Percentiles rank a stretch among this genome's conserved stretches.
These are phyloP conservation scores for Blumeria graminis DNA, from an alignment of 2,329 filamentous ascomycete genomes.

Conservation along the genomic window DNA sequence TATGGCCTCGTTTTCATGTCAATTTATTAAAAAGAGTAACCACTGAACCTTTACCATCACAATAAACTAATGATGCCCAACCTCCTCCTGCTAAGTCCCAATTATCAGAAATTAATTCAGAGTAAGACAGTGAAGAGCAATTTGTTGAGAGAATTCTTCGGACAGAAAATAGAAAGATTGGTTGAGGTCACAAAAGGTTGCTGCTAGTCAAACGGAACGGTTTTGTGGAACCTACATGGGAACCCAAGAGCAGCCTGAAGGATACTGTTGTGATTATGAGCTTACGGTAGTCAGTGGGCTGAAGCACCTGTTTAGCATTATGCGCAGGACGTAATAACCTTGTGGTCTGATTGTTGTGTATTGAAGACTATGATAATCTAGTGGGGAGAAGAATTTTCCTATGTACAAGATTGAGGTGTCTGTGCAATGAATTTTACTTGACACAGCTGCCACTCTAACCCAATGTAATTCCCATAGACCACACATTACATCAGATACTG, in stretches of 20 bases:
- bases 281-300: too few relatives aligned
- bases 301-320: too few relatives aligned
- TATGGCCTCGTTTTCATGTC: neutral
- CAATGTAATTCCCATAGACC: too few relatives aligned
- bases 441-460: too few relatives aligned
- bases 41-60: neutral
- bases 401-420: too few relatives aligned
- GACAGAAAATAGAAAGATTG: neutral
- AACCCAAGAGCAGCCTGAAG: neutral
- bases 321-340: too few relatives aligned
- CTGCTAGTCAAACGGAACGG: neutral
- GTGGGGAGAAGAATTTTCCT: too few relatives aligned
- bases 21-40: neutral
- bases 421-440: too few relatives aligned
- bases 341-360: too few relatives aligned
- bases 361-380: too few relatives aligned
- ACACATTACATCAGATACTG: too few relatives aligned
- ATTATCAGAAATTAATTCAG: neutral
- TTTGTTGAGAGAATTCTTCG: neutral
- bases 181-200: neutral
- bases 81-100: neutral
- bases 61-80: neutral
- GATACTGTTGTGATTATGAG: too few relatives aligned
- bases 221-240: neutral
- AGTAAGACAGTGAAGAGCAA: neutral